Evolutionary conservation across 225 moss, liverwort and hornwort genomes (phyloP), one percentile per base, ranked within the genome.

Genomic region (Takakia lepidozioides): DNA sequence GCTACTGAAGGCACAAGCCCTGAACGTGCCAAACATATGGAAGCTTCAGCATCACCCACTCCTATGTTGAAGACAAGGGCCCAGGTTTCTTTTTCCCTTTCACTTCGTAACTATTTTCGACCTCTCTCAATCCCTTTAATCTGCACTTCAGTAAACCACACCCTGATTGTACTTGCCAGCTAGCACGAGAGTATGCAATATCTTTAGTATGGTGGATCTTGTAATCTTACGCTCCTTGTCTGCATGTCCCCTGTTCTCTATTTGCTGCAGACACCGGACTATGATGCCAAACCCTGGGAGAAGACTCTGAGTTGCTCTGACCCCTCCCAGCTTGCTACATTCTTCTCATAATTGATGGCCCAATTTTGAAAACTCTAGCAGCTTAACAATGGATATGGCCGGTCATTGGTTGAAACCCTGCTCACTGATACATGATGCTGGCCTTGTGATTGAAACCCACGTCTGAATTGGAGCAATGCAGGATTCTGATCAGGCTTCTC

Each of bases 401-500:
- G 25, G n/a, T 9, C 32, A 19, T 46, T 48, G 6, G 13, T 32
- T 6, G 15, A 27, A 24, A n/a, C 13, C 37, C 27, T 20, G 0
- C 26, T 17, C 25, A 15, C 13, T 10, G 15, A 3, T 27, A 2
- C 10, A 49, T 49, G 8, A 3, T 27, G 11, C 3, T 10, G 16
- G 25, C 4, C 16, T 3, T 26, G 3, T 49, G 10, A 2, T 13
- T 22, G 16, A 24, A 3, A n/a, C 22, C 25, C 13, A 19, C 25
- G 18, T 46, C 5, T 19, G 19, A n/a, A n/a, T n/a, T n/a, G n/a
- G n/a, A n/a, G n/a, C n/a, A 19, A 27, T 57, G 66, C 55, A 80
- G 74, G 51, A 54, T 28, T 71, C 80, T 26, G 74, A 80, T 66
- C 74, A 70, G 59, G 60, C 66, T 51, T 67, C 58, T 45, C 61